Conservation (phyloP, 1,284 basidiomycete species). For the Heterobasidion parviporum region DNA sequence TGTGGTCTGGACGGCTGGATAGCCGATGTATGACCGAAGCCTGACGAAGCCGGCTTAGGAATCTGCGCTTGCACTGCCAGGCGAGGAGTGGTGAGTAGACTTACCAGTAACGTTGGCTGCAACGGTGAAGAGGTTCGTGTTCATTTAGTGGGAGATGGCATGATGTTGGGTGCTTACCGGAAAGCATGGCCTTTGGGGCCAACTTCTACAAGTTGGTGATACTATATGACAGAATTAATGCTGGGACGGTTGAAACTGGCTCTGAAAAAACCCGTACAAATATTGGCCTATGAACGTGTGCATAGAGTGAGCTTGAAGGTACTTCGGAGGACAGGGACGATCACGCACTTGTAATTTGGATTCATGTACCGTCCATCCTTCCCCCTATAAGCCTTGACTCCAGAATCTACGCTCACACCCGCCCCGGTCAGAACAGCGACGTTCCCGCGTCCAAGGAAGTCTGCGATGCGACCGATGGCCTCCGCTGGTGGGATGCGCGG, state of each 20-base stretch:
- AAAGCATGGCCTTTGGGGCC: constrained; percentile 58
- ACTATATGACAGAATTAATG: constrained; percentile 28
- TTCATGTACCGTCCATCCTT: constrained; percentile 82
- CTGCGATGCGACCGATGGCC: constrained; percentile 57
- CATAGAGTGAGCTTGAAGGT: too few species aligned
- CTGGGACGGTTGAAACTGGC: neutral
- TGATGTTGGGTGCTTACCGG: constrained; percentile 34
- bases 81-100: constrained; percentile 4
- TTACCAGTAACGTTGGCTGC: constrained; percentile 71
- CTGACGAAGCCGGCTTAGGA: constrained; percentile 21
- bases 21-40: constrained; percentile 83
- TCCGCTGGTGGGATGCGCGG: constrained; percentile 38
- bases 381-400: constrained; percentile 84
- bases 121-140: neutral
- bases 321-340: neutral
- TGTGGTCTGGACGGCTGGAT: constrained; percentile 72
- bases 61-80: too few species aligned
- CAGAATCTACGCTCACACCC: constrained; percentile 88
- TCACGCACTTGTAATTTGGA: constrained; percentile 79
- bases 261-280: constrained; percentile 27
- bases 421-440: constrained; percentile 79
- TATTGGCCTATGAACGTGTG: constrained; percentile 38
- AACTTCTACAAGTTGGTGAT: constrained; percentile 75
- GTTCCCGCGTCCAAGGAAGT: constrained; percentile 63
- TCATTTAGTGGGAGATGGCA: neutral